Evolutionary conservation across 108 stramenopile species (phyloP).

Genomic region (Skeletonema costatum): DNA sequence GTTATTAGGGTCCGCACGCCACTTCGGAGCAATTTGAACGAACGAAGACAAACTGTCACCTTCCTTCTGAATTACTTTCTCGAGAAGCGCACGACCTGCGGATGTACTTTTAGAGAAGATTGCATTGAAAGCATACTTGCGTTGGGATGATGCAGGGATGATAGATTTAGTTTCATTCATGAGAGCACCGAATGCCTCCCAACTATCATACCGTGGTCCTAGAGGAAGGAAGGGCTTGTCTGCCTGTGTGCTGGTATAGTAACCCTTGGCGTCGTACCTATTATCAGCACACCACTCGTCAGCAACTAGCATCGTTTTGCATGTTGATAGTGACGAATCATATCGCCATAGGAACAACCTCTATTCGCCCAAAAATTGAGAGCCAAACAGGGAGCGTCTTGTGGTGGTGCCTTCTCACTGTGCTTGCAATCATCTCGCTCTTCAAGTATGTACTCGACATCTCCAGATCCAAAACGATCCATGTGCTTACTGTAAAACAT

Average conservation of each 20-base stretch:
- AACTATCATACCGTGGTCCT: constrained; percentile 30
- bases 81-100: constrained; percentile 6
- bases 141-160: constrained; percentile 16
- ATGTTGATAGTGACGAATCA: neutral
- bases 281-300: constrained; percentile 28
- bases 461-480: constrained; percentile 7
- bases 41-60: neutral
- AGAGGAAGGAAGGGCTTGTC: constrained; percentile 22
- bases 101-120: constrained; percentile 31
- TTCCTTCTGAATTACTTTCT: neutral
- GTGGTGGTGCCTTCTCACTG: neutral
- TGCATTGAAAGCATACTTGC: constrained; percentile 30
- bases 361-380: neutral
- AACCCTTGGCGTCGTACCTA: constrained; percentile 19
- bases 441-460: neutral
- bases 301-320: constrained; percentile 27
- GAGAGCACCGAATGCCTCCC: neutral
- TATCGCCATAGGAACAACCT: neutral
- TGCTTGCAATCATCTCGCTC: neutral
- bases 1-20: neutral
- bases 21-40: neutral
- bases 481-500: neutral
- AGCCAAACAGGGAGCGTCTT: neutral
- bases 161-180: neutral
- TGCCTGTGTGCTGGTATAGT: constrained; percentile 10